phyloP scores from a whole-genome alignment of 2,329 filamentous ascomycete genomes.

The Pseudogymnoascus sp. region DNA sequence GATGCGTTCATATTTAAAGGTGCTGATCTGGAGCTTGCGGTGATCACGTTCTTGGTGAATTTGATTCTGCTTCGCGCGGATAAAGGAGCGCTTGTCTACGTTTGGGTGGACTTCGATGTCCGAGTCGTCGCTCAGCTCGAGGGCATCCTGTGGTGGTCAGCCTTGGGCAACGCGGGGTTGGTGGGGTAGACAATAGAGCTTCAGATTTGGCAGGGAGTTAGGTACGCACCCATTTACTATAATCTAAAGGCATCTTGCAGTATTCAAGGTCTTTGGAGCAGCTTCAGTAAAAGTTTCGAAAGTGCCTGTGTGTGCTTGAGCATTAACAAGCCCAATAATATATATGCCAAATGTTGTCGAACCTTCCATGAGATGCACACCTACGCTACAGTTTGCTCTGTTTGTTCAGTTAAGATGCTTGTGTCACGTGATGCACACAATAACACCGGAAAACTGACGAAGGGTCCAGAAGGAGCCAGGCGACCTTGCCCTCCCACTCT shows the following conservation, averaged over 20 bases:
- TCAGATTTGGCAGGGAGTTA: conserved; percentile 13
- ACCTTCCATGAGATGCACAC: background rate
- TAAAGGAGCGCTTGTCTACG: conserved; percentile 97
- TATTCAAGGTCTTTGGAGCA: background rate
- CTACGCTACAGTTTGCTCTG: background rate
- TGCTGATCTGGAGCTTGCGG: conserved; percentile 81
- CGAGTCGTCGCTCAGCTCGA: conserved; percentile 96
- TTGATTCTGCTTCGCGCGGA: conserved; percentile 94
- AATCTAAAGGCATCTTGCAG: conserved; percentile 52
- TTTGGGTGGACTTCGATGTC: conserved; percentile 98
- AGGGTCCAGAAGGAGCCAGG: background rate
- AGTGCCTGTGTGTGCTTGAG: background rate
- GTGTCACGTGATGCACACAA: background rate
- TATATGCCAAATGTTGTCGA: background rate
- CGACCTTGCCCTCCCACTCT: background rate
- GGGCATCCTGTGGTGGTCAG: conserved; percentile 56
- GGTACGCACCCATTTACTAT: conserved; percentile 45
- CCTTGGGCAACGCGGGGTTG: conserved; percentile 25
- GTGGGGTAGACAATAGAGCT: conserved; percentile 12
- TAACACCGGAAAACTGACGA: background rate
- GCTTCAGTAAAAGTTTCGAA: background rate
- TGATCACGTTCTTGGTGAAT: conserved; percentile 88
- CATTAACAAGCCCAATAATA: background rate
- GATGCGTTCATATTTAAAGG: conserved; percentile 82
- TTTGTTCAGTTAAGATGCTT: background rate